Base-by-base conservation (phyloP, 1,139 yeast species). In the Wickerhamomyces sp. region DNA sequence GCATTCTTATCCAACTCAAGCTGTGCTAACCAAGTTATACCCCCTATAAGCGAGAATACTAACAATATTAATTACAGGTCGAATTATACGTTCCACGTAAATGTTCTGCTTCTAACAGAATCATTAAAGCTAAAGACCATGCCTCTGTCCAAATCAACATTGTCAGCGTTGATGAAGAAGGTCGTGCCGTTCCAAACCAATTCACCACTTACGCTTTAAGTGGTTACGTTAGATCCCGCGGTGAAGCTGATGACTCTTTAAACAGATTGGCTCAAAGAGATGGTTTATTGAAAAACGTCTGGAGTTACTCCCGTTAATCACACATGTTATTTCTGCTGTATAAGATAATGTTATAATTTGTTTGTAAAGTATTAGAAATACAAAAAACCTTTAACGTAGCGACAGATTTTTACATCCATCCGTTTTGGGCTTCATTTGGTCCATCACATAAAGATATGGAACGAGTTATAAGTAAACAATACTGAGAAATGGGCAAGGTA, bases 81-180 rank as follows among this genome's bases (percentile, higher is more conserved):
- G 99, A 94, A 83, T 90, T 92, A 76, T 92, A 92, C 95, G 96
- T 92, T 76, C 99, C 99, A 81, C 88, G 98, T 86, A 92, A 92
- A 82, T 92, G 99, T 82, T 92, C 97, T 76, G 99, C 98, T 69
- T 89, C 98, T 78, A 90, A 89, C 97, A 90, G 97, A 81, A 89
- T 94, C 79, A 90, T 92, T 83, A 89, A 88, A 82, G 94, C 98
- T 68, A 90, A 92, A 82, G 99, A 92, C 78, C 98, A 92, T 74
- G 94, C 97, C 61, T 87, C 97, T 57, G 97, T 94, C 63, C 98
- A 92, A 72, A 78, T 83, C 72, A 82, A 81, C 81, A 72, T 83
- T 59, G 89, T 86, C 62, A 79, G 81, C 69, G 88, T 83, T 65
- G 97, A 92, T 70, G 96, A 81, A 69, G 84, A 85, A 67, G 99